Percentiles rank a stretch among this genome's conserved stretches.
Conservation (phyloP, 371 early-diverging fungal species). For the Paramicrosporidium saccamoebae region DNA sequence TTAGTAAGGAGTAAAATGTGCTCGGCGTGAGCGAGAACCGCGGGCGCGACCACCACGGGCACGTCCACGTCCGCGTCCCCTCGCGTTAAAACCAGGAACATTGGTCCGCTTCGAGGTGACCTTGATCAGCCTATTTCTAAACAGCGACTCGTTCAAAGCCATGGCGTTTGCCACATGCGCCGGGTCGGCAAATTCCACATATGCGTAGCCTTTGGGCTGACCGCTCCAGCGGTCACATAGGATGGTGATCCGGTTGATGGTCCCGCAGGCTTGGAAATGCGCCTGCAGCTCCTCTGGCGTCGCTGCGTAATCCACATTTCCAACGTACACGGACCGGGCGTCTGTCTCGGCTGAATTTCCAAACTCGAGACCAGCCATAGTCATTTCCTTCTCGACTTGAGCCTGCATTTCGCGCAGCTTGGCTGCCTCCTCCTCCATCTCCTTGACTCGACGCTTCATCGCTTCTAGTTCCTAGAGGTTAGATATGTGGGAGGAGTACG, state of each 20-base stretch:
- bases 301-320: slow-evolving; percentile 77
- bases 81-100: slow-evolving; percentile 39
- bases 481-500: too few species aligned
- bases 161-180: slow-evolving; percentile 49
- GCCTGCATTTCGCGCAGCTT: slow-evolving; percentile 67
- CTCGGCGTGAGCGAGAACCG: too few species aligned
- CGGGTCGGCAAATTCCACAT: slow-evolving; percentile 75
- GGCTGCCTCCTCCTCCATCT: slow-evolving; percentile 85
- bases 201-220: slow-evolving; percentile 91
- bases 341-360: slow-evolving; percentile 19
- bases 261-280: slow-evolving; percentile 83
- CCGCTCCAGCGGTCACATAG: slow-evolving; percentile 74
- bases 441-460: slow-evolving; percentile 50
- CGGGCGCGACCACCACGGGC: slow-evolving; percentile 20
- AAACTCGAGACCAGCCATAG: neutral
- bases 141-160: slow-evolving; percentile 48
- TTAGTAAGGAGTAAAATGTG: too few species aligned
- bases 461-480: slow-evolving; percentile 24
- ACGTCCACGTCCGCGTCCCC: slow-evolving; percentile 30
- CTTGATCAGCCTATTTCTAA: slow-evolving; percentile 59
- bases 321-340: slow-evolving; percentile 67
- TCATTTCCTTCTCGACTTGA: slow-evolving; percentile 38
- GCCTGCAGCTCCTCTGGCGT: slow-evolving; percentile 86
- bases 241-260: slow-evolving; percentile 82
- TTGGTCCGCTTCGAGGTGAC: slow-evolving; percentile 79